Evolutionary conservation across 2,329 filamentous ascomycete genomes (phyloP).

Genomic region (Aspergillus floridensis): DNA sequence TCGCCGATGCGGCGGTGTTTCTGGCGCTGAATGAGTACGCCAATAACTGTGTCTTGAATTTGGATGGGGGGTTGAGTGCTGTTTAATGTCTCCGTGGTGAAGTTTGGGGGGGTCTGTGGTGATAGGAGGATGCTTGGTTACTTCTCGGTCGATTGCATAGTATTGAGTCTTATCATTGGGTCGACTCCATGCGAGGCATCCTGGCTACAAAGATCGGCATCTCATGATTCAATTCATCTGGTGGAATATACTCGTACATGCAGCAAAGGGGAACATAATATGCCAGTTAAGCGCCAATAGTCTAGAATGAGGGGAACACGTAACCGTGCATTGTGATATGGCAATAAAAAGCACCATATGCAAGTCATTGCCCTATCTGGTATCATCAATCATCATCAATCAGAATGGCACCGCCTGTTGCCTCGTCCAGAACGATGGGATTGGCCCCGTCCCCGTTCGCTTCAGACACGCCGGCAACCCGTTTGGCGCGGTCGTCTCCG

Average conservation of each 20-base stretch:
- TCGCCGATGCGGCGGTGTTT: slow-evolving; percentile 80
- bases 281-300: neutral
- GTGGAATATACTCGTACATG: neutral
- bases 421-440: slow-evolving; percentile 49
- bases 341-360: neutral
- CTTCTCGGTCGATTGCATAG: too few species aligned
- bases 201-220: too few species aligned
- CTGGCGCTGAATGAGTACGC: slow-evolving; percentile 75
- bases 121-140: too few species aligned
- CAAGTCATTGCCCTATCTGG: neutral
- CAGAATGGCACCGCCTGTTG: slow-evolving; percentile 60
- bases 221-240: neutral
- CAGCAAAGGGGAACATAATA: neutral
- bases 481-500: slow-evolving; percentile 43
- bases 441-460: slow-evolving; percentile 43
- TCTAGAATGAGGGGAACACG: neutral
- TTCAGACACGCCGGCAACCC: slow-evolving; percentile 32
- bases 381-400: slow-evolving; percentile 53
- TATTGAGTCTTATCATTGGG: too few species aligned
- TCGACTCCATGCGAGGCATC: too few species aligned
- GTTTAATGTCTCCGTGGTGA: neutral
- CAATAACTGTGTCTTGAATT: slow-evolving; percentile 80
- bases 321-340: neutral
- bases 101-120: too few species aligned
- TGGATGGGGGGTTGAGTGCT: slow-evolving; percentile 81